These are phyloP conservation scores for Lolium perenne DNA, from an alignment of 176 grass and related monocot genomes.

Conservation along the genomic window DNA sequence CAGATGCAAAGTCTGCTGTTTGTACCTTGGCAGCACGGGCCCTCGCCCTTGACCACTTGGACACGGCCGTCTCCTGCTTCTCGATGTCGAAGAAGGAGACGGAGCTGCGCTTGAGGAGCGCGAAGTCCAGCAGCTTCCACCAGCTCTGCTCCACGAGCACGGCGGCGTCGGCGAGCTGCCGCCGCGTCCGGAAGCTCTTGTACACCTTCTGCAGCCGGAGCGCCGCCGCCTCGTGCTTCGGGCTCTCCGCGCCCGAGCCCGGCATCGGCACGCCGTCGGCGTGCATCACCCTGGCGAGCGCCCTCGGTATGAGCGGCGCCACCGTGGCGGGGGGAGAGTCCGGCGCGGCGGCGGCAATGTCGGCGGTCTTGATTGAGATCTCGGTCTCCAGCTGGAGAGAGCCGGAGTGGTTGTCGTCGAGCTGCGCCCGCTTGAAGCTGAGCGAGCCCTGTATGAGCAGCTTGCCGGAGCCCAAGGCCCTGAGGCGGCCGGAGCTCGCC, in stretches of 20 bases:
- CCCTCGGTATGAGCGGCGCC: not conserved
- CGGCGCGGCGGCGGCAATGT: not conserved
- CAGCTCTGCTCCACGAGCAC: constrained; percentile 75
- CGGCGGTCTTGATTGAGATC: constrained; percentile 59
- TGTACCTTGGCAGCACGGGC: constrained; percentile 71
- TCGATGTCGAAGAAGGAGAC: constrained; percentile 87
- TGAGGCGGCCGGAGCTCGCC: constrained; percentile 33
- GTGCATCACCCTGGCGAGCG: constrained; percentile 49
- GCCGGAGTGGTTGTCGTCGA: not conserved
- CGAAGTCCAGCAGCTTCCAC: constrained; percentile 5
- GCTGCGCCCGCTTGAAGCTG: constrained; percentile 71
- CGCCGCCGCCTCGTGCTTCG: constrained; percentile 78
- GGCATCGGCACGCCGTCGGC: constrained; percentile 15
- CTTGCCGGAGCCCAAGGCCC: constrained; percentile 69
- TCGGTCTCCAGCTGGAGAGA: constrained; percentile 65
- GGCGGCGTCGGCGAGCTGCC: constrained; percentile 90
- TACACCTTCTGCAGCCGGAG: constrained; percentile 89
- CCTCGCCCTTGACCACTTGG: constrained; percentile 78
- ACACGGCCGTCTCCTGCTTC: constrained; percentile 76
- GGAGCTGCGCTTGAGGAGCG: constrained; percentile 54
- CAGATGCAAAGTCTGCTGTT: not conserved
- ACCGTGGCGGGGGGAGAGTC: not conserved
- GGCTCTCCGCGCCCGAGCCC: constrained; percentile 43
- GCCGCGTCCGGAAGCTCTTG: constrained; percentile 90
- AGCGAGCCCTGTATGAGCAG: constrained; percentile 71